Base-by-base conservation (phyloP, 345 rosid genomes). In the Rhizophora mangle region DNA sequence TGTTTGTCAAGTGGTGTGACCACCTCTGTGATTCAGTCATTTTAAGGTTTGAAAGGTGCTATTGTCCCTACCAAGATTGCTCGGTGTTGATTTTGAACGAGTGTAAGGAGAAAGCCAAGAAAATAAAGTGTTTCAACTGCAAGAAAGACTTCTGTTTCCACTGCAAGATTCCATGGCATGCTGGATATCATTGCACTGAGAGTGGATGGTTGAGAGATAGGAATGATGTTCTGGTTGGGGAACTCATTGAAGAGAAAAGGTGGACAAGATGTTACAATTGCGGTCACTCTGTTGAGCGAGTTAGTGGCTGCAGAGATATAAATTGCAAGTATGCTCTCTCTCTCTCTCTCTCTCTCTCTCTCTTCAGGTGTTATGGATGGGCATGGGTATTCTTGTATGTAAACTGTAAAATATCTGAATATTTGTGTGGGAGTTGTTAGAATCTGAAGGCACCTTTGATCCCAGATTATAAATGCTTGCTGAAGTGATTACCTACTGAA, bases 41-140 rank as follows among this genome's bases (percentile, higher is more conserved):
- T 24, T 56, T 59, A 59, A 37, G 65, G 26, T 34, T 52, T 47
- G 70, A 76, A 16, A 72, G 68, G 13, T 36, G 78, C 68, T 80
- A 73, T 39, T 80, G 83, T 60, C 83, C 83, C 3, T 51, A 80
- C 61, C 66, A 22, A 30, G 69, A 73, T 59, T 80, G 83, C 70
- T 49, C 60, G 4, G 68, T 30, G 11, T 63, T 80, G 78, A 58
- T 80, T 53, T 32, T 76, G 73, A 73, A 80, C 32, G 80, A 80
- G 65, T 76, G 83, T 6, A 71, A 55, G 46, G 68, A 71, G 15
- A 73, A 32, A 13, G 64, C 70, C 71, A 76, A 70, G 68, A 80
- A 70, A 67, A 37, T 22, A 20, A 36, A 60, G 15, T 80, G 83
- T 34, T 75, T 78, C 16, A 70, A 67, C 11, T 80, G 83, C 65